Percentiles rank a stretch among this genome's conserved stretches.
Conservation (phyloP, 352 stramenopile genomes). For the Phytophthora pini region DNA sequence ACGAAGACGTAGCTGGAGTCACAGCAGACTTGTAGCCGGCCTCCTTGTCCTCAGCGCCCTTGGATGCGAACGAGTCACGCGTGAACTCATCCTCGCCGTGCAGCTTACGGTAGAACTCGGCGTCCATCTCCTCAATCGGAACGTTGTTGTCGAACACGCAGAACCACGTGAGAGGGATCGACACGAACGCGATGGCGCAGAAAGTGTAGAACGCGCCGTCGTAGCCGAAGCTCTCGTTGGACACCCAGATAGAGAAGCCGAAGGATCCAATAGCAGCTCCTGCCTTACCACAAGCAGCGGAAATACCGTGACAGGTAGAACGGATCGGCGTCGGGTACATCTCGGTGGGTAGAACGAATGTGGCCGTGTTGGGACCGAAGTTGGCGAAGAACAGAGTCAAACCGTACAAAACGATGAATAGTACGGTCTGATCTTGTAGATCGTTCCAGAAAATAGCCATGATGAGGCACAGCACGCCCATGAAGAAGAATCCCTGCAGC, state of each 20-base stretch:
- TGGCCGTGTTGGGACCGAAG: conserved; percentile 86
- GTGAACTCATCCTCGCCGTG: conserved; percentile 8
- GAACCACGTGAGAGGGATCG: conserved; percentile 48
- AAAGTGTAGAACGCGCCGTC: conserved; percentile 35
- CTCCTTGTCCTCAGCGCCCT: background rate
- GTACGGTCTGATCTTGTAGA: conserved; percentile 48
- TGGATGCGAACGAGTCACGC: conserved; percentile 11
- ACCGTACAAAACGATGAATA: conserved; percentile 77
- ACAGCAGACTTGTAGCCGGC: background rate
- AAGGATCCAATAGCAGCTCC: conserved; percentile 30
- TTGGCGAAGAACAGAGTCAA: conserved; percentile 85
- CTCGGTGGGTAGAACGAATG: conserved; percentile 89
- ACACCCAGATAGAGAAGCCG: conserved; percentile 32
- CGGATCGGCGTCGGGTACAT: conserved; percentile 84
- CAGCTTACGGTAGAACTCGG: conserved; percentile 11
- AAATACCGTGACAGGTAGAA: conserved; percentile 86
- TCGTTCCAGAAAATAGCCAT: conserved; percentile 66
- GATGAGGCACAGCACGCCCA: conserved; percentile 62
- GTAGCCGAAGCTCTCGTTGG: conserved; percentile 29
- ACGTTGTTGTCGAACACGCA: conserved; percentile 67
- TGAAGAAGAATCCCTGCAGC: conserved; percentile 73
- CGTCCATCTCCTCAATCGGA: conserved; percentile 29
- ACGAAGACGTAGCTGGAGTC: no score
- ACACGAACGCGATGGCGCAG: conserved; percentile 65
- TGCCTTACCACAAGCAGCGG: conserved; percentile 18